phyloP scores from a whole-genome alignment of 257 asterid genomes.

The Cruciata laevipes region DNA sequence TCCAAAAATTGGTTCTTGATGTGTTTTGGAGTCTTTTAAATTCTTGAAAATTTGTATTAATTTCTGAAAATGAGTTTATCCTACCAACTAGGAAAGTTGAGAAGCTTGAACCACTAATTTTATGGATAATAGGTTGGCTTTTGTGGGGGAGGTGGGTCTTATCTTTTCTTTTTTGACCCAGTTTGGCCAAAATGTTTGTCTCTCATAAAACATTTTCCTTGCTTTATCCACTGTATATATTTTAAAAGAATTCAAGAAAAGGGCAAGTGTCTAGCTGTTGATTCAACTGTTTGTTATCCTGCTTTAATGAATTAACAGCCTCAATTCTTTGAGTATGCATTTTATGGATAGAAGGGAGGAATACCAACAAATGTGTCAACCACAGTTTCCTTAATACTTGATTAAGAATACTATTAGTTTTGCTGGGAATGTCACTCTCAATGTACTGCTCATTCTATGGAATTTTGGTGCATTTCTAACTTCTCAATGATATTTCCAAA shows the following conservation, averaged over 20 bases:
- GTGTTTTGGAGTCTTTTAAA: neutral
- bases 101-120: conserved; percentile 18
- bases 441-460: conserved; percentile 9
- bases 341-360: neutral
- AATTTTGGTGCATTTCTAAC: conserved; percentile 3
- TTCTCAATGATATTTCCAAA: neutral
- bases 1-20: neutral
- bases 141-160: conserved; percentile 4
- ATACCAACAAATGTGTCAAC: neutral
- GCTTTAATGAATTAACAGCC: conserved; percentile 5
- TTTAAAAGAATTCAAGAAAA: neutral
- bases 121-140: conserved; percentile 24
- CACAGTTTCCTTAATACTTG: neutral
- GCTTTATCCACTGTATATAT: too few relatives aligned
- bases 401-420: neutral
- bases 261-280: neutral
- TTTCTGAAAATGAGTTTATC: neutral
- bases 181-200: neutral
- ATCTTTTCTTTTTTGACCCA: conserved; percentile 4
- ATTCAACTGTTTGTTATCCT: neutral
- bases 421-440: conserved; percentile 15
- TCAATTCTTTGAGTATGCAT: neutral
- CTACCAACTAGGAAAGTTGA: conserved; percentile 2
- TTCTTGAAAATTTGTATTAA: neutral
- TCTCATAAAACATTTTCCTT: neutral